A percentile compares a stretch with the other conserved stretches of the same genome.
Conservation (phyloP, 768 basidiomycete genomes). For the Fomitopsis pulvina region DNA sequence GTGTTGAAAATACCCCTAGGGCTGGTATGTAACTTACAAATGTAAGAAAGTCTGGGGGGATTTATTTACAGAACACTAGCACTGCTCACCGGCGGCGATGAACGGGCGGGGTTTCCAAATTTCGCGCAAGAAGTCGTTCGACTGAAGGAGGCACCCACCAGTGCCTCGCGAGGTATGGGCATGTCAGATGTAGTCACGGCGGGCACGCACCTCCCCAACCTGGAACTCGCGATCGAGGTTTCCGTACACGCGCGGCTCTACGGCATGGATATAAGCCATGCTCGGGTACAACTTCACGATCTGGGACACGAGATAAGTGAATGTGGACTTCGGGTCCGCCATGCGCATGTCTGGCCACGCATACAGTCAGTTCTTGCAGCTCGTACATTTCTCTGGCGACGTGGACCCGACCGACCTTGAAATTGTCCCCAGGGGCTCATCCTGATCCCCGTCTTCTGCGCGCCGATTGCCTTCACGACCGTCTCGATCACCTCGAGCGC, state of each 20-base stretch:
- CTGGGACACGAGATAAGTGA: constrained; percentile 38
- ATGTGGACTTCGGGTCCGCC: constrained; percentile 49
- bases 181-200: neutral
- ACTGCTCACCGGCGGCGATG: constrained; percentile 19
- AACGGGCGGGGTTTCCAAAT: constrained; percentile 17
- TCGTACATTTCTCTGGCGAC: neutral
- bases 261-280: constrained; percentile 32
- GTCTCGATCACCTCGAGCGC: constrained; percentile 36
- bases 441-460: constrained; percentile 34
- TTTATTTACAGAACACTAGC: no score
- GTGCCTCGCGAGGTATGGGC: constrained; percentile 19
- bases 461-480: constrained; percentile 34
- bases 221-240: constrained; percentile 1
- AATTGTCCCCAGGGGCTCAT: constrained; percentile 27
- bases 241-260: constrained; percentile 17
- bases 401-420: constrained; percentile 21
- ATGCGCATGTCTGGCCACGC: constrained; percentile 36
- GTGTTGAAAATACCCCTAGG: no score
- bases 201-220: constrained; percentile 9
- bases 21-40: no score
- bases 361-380: neutral
- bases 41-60: no score
- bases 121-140: constrained; percentile 18
- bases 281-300: constrained; percentile 32
- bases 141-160: constrained; percentile 20